phyloP scores from a whole-genome alignment of 352 stramenopile species.

The Phytophthora cajani region DNA sequence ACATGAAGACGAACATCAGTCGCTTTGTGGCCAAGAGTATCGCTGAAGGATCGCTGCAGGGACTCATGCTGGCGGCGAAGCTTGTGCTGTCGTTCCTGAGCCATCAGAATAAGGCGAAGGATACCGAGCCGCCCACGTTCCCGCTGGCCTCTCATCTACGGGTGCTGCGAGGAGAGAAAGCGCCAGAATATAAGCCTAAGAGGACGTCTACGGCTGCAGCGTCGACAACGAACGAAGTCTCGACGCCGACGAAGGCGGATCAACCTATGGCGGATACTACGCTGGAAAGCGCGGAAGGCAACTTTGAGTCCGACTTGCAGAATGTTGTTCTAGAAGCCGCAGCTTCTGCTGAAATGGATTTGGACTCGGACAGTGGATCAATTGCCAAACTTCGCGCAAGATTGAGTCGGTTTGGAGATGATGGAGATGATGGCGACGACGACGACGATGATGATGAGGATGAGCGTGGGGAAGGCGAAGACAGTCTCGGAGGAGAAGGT shows the following conservation, averaged over 20 bases:
- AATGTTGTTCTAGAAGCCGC: constrained; percentile 34
- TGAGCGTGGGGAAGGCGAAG: constrained; percentile 50
- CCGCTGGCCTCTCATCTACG: constrained; percentile 74
- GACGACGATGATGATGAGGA: constrained; percentile 69
- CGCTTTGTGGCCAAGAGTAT: constrained; percentile 82
- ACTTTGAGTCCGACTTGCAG: constrained; percentile 45
- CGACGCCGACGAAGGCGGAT: constrained; percentile 42
- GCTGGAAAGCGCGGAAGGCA: constrained; percentile 26
- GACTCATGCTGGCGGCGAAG: constrained; percentile 75
- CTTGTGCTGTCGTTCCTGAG: constrained; percentile 64
- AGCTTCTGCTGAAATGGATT: constrained; percentile 60
- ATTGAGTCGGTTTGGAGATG: constrained; percentile 75
- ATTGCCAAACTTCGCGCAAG: constrained; percentile 68
- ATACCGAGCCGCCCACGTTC: constrained; percentile 37
- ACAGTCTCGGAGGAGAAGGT: constrained; percentile 64
- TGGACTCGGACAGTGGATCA: constrained; percentile 70
- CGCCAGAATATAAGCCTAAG: constrained; percentile 52
- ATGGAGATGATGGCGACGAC: constrained; percentile 62
- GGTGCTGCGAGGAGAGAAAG: constrained; percentile 74
- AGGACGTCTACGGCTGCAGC: neutral
- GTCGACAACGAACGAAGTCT: constrained; percentile 38
- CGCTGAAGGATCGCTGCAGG: constrained; percentile 79
- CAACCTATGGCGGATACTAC: constrained; percentile 33
- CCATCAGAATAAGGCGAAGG: constrained; percentile 23
- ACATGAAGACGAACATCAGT: constrained; percentile 71